Percentiles rank a stretch among this genome's conserved stretches.
These are phyloP conservation scores for Geotrichum klebahnii DNA, from an alignment of 1,139 yeast genomes.

Conservation along the genomic window DNA sequence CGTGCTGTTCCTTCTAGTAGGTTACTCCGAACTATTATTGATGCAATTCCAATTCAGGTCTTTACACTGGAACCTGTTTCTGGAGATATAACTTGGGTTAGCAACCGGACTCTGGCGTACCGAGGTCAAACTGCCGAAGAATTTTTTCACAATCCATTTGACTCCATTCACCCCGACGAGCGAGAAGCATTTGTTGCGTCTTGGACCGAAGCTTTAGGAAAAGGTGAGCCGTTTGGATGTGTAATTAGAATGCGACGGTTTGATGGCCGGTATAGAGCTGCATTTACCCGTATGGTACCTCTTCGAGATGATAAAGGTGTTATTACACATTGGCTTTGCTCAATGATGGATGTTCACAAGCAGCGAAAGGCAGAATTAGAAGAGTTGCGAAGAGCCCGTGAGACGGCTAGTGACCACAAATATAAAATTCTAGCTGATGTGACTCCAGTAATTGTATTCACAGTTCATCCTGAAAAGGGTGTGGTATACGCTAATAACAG, in stretches of 20 bases:
- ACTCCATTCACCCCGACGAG: slow-evolving; percentile 37
- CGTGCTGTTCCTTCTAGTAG: slow-evolving; percentile 29
- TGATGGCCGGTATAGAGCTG: slow-evolving; percentile 37
- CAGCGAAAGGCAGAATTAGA: slow-evolving; percentile 37
- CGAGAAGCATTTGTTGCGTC: slow-evolving; percentile 28
- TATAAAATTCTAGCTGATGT: slow-evolving; percentile 39
- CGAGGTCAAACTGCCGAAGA: slow-evolving; percentile 37
- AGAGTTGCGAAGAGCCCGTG: slow-evolving; percentile 34
- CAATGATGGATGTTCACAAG: slow-evolving; percentile 39
- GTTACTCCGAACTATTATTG: slow-evolving; percentile 36
- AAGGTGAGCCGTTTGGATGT: slow-evolving; percentile 35
- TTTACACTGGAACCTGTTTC: slow-evolving; percentile 36
- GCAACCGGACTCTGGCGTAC: slow-evolving; percentile 37
- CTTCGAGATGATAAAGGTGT: slow-evolving; percentile 37
- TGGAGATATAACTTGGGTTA: slow-evolving; percentile 39
- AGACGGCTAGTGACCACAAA: slow-evolving; percentile 37
- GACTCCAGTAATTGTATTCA: slow-evolving; percentile 39
- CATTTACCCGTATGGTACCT: slow-evolving; percentile 37
- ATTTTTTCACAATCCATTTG: slow-evolving; percentile 30
- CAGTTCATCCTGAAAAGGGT: slow-evolving; percentile 34
- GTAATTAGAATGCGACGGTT: slow-evolving; percentile 37
- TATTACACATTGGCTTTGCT: slow-evolving; percentile 39
- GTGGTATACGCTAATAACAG: slow-evolving; percentile 37
- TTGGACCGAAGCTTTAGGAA: slow-evolving; percentile 34
- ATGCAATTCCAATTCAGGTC: slow-evolving; percentile 40